Base-by-base conservation (phyloP, 2,329 filamentous ascomycete genomes). In the Penicillium sp. region DNA sequence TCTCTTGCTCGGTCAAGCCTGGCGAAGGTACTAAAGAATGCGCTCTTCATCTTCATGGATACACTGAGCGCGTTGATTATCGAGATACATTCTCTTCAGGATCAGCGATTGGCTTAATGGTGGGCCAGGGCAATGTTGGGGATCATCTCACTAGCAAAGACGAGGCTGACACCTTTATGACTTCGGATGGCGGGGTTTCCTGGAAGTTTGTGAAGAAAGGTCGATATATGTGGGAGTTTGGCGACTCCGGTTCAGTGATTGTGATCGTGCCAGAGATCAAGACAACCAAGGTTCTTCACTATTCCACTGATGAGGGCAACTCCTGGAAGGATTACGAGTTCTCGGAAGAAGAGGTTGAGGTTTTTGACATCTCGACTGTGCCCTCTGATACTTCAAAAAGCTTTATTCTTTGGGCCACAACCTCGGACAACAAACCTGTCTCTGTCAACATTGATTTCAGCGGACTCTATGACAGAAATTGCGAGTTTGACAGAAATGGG, bases 51-150 rank as follows among this genome's bases (percentile, higher is more conserved):
- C 84, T 99, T 44, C 96, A 99, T 75, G 92, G 94, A 60, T 99
- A 96, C 79, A 98, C 96, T 0, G 95, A 99, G 78, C 88, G 95
- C 65, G 81, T 81, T 35, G 92, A 98, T 74, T 90, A 89, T 70
- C 83, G 89, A 51, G 91, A 94, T 74, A 96, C 92, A 0, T 98
- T 91, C 77, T 95, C 92, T 8, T 97, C 93, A 2, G 86, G 88
- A 51, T 93, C 91, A 3, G 94, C 95, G 1, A 87, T 97, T 44
- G 96, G 95, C 11, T 78, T 99, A 57, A 92, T 98, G 87, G 89
- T 99, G 74, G 95, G 88, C 17, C 86, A 93, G 64, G 95, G 95
- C 67, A 99, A 98, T 71, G 93, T 99, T 9, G 96, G 96, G 30
- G 81, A 87, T 31, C 83, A 83, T 62, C 85, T 97, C 50, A 85